These are phyloP conservation scores for Plasmodium blacklocki DNA, from an alignment of 169 alveolate genomes.

Conservation along the genomic window DNA sequence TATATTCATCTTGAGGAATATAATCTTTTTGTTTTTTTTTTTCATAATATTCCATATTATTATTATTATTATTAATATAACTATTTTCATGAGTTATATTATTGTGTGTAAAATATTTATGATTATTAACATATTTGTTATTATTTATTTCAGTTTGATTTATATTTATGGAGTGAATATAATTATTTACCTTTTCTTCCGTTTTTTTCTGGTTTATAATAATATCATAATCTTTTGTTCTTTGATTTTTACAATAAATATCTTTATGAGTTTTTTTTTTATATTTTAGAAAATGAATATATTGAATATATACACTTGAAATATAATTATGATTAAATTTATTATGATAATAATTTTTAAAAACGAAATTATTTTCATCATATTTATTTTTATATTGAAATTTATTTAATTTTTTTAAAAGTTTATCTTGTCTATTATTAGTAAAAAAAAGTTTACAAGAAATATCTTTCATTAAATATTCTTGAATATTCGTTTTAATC, in stretches of 20 bases:
- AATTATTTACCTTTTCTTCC: background rate
- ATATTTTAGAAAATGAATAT: conserved; percentile 4
- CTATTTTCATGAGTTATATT: background rate
- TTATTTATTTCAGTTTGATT: background rate
- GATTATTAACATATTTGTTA: background rate
- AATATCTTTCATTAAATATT: conserved; percentile 43
- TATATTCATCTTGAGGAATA: background rate
- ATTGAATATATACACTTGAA: conserved; percentile 27
- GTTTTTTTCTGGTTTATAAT: background rate
- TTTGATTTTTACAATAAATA: background rate
- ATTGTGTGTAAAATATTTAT: background rate
- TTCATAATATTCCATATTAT: background rate
- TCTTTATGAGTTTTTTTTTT: background rate
- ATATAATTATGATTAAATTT: conserved; percentile 14
- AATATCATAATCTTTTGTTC: background rate
- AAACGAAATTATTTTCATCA: conserved; percentile 5
- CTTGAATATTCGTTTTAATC: conserved; percentile 30
- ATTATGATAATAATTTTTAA: conserved; percentile 26
- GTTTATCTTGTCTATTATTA: conserved; percentile 7
- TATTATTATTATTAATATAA: background rate
- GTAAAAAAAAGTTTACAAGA: conserved; percentile 14
- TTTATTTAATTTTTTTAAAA: conserved; percentile 9
- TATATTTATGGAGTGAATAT: background rate
- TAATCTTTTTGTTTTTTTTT: background rate
- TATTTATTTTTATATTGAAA: background rate